A percentile compares a stretch with the other conserved stretches of the same genome.
phyloP scores from a whole-genome alignment of 1,284 basidiomycete species.

The Tremellales sp. region DNA sequence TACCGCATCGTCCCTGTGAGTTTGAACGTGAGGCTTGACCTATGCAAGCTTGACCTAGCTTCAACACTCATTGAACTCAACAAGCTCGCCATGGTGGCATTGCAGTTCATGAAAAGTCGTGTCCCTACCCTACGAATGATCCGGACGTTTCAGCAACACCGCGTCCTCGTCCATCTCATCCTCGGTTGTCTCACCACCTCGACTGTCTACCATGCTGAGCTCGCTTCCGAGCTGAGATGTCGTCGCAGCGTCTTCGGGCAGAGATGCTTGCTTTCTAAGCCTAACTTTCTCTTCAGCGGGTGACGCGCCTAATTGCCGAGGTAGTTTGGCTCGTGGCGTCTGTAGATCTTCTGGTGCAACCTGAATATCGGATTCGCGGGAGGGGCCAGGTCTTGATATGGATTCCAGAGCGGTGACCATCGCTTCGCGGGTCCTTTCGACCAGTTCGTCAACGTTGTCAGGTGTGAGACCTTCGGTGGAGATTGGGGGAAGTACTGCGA shows the following conservation, averaged over 20 bases:
- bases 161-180: constrained; percentile 49
- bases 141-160: constrained; percentile 42
- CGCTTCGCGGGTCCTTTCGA: constrained; percentile 45
- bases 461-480: constrained; percentile 50
- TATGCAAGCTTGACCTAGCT: no score
- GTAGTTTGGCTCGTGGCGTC: not conserved
- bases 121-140: no score
- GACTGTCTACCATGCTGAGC: constrained; percentile 9
- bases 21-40: no score
- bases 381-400: constrained; percentile 34
- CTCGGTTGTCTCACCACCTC: constrained; percentile 35
- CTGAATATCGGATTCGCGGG: not conserved
- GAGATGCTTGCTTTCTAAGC: not conserved
- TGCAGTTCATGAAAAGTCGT: no score
- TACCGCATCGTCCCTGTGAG: no score
- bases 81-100: no score
- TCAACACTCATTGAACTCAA: no score
- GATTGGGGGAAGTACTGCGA: constrained; percentile 53
- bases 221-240: constrained; percentile 1
- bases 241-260: not conserved
- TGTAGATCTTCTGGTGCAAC: not conserved
- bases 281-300: not conserved
- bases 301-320: not conserved
- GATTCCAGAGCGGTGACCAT: constrained; percentile 49
- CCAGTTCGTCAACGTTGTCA: constrained; percentile 50